Percentiles rank a stretch among this genome's conserved stretches.
Evolutionary conservation across 768 basidiomycete species (phyloP).

Genomic region (Pulveroboletus sp.): DNA sequence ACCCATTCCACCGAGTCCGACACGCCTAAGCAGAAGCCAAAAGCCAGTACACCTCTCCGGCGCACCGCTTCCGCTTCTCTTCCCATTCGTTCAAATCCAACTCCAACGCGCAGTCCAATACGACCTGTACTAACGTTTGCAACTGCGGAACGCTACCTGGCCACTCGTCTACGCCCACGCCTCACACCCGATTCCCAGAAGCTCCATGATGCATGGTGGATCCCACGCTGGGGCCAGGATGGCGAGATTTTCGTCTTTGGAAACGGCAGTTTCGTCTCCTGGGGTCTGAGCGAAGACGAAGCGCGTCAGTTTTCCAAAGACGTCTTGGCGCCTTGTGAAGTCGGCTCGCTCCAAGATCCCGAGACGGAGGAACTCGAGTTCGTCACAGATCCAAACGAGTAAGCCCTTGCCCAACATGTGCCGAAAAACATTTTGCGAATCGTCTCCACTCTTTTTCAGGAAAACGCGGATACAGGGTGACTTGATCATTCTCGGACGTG

Average conservation of each 20-base stretch:
- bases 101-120: slow-evolving; percentile 79
- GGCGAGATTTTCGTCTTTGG: slow-evolving; percentile 90
- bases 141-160: slow-evolving; percentile 77
- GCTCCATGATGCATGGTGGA: slow-evolving; percentile 78
- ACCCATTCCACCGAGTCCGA: slow-evolving; percentile 20
- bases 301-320: slow-evolving; percentile 65
- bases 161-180: slow-evolving; percentile 57
- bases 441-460: slow-evolving; percentile 37
- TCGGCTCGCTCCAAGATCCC: slow-evolving; percentile 59
- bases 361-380: slow-evolving; percentile 94
- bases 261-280: slow-evolving; percentile 87
- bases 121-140: slow-evolving; percentile 76
- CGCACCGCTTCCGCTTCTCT: slow-evolving; percentile 83
- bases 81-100: slow-evolving; percentile 83
- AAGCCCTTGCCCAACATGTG: not conserved
- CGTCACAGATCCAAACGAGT: slow-evolving; percentile 89
- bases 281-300: slow-evolving; percentile 80
- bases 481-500: slow-evolving; percentile 82
- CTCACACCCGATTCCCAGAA: slow-evolving; percentile 55
- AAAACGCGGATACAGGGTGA: slow-evolving; percentile 88
- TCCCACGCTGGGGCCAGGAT: slow-evolving; percentile 65
- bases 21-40: slow-evolving; percentile 63
- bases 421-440: slow-evolving; percentile 6
- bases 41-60: slow-evolving; percentile 74
- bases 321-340: slow-evolving; percentile 59